Base-by-base conservation (phyloP, 345 rosid species). In the Capsella bursapastoris region DNA sequence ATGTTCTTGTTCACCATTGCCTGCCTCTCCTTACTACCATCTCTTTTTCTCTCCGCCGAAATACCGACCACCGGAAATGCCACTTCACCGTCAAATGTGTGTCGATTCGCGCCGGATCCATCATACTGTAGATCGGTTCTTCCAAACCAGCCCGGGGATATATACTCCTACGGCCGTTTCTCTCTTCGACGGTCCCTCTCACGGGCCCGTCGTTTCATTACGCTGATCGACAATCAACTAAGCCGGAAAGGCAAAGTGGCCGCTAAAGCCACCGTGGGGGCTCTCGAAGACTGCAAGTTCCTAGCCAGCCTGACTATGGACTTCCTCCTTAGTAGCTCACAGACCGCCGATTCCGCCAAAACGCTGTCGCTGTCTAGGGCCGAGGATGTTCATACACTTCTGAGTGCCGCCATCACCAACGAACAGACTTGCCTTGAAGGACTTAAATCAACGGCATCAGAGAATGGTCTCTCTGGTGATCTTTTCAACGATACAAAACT, bases 351-450 rank as follows among this genome's bases (percentile, higher is more conserved):
- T 64, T 35, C 80, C n/a, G 82, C 90, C 4, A 61, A 41, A 38
- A 84, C 73, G 34, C 73, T 94, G n/a, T 15, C 93, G 37, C 6
- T 31, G 7, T 25, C 45, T 22, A 71, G 82, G 72, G 89, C 95
- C 4, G 93, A 91, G 0, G 91, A 91, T 56, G 80, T 88, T 5
- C 95, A 88, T 18, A 88, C 96, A 2, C 68, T 85, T 4, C 84
- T 94, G 3, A 88, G 97, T 62, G 96, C 98, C 29, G 79, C 85
- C 53, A 49, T 94, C 57, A 94, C 98, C 5, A 91, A 91, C 62
- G 88, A 80, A 31, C 88, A 89, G 55, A 89, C 98, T 5, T 94
- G 98, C 62, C 65, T 80, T 3, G 97, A 91, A 8, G 90, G 98
- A 6, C 72, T 91, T 15, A 80, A 80, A 50, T 57, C 72, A 3